Conservation (phyloP, 352 stramenopile genomes). For the Phytopythium delawarense region DNA sequence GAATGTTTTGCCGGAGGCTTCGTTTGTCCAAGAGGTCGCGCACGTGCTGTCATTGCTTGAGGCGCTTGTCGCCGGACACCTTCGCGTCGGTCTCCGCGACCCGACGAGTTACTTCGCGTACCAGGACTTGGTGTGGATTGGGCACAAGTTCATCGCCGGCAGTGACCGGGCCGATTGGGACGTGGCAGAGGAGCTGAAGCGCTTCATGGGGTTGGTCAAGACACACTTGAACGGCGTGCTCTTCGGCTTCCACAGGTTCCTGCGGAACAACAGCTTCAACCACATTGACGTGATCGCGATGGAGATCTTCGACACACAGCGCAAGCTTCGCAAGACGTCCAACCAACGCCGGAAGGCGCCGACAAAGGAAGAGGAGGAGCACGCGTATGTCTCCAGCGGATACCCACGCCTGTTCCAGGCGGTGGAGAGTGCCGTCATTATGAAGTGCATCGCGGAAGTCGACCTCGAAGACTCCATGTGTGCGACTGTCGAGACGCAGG, state of each 20-base stretch:
- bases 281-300: slow-evolving; percentile 64
- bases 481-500: slow-evolving; percentile 45
- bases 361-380: slow-evolving; percentile 38
- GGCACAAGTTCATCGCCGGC: slow-evolving; percentile 41
- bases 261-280: slow-evolving; percentile 81
- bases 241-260: slow-evolving; percentile 71
- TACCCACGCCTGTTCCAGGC: slow-evolving; percentile 57
- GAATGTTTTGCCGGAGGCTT: background rate
- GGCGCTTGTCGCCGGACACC: slow-evolving; percentile 43
- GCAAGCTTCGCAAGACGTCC: slow-evolving; percentile 39
- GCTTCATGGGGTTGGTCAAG: slow-evolving; percentile 49
- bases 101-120: slow-evolving; percentile 70
- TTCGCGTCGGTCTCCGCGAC: slow-evolving; percentile 53
- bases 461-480: slow-evolving; percentile 56
- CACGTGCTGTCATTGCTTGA: slow-evolving; percentile 41
- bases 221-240: slow-evolving; percentile 65
- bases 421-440: slow-evolving; percentile 45
- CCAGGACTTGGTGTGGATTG: slow-evolving; percentile 86
- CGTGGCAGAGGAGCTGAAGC: slow-evolving; percentile 28
- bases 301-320: slow-evolving; percentile 69
- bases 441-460: slow-evolving; percentile 58
- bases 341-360: slow-evolving; percentile 14
- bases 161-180: slow-evolving; percentile 11
- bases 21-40: slow-evolving; percentile 21
- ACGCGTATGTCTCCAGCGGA: slow-evolving; percentile 33